phyloP scores from a whole-genome alignment of 179 eudicot species.

The Dionaea muscipula region DNA sequence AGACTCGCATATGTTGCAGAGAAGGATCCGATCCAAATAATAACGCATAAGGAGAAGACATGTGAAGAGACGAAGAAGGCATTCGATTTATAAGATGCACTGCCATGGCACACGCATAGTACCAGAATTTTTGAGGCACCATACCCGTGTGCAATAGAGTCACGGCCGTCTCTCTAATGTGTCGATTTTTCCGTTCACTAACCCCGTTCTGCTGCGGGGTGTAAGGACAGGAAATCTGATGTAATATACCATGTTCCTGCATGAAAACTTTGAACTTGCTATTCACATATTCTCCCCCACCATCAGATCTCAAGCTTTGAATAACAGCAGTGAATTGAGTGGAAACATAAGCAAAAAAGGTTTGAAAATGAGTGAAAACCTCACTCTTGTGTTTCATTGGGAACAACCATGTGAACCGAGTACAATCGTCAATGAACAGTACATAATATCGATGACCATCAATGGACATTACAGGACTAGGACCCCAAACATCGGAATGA shows the following conservation, averaged over 20 bases:
- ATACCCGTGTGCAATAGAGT: background rate
- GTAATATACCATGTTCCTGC: background rate
- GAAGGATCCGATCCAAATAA: background rate
- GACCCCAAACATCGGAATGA: too few relatives aligned
- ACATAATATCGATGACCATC: conserved; percentile 4
- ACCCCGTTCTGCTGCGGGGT: background rate
- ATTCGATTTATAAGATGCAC: background rate
- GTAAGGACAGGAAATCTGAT: background rate
- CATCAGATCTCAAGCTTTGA: background rate
- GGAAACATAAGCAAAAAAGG: too few relatives aligned
- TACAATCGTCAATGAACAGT: conserved; percentile 2
- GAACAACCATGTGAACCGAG: background rate
- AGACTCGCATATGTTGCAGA: background rate
- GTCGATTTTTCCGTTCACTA: too few relatives aligned
- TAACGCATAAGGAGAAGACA: background rate
- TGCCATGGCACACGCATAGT: background rate
- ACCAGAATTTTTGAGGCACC: background rate
- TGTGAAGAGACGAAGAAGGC: background rate
- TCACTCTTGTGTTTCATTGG: background rate
- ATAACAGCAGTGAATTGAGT: background rate
- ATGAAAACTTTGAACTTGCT: background rate
- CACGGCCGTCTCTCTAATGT: background rate
- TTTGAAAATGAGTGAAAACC: background rate
- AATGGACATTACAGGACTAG: background rate
- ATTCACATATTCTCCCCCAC: conserved; percentile 2